A percentile compares a stretch with the other conserved stretches of the same genome.
Evolutionary conservation across 2,329 filamentous ascomycete species (phyloP).

Genomic region (Scolecobasidium constrictum): DNA sequence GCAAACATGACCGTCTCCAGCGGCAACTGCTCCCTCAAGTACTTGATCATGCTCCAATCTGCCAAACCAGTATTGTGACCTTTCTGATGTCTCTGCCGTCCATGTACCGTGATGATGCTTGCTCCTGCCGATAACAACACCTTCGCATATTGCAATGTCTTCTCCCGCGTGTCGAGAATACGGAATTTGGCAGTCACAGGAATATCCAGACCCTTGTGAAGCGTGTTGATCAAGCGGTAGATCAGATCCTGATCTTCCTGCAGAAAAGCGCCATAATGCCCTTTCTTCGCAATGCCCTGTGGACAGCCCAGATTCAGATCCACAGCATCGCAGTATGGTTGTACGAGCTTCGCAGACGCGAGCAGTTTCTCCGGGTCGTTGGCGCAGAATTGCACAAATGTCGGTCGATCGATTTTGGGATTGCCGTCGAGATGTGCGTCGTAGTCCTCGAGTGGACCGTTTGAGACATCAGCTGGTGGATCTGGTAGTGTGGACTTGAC

Average conservation of each 20-base stretch:
- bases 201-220: constrained; percentile 66
- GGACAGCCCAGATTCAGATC: constrained; percentile 94
- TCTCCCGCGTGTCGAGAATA: constrained; percentile 75
- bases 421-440: constrained; percentile 71
- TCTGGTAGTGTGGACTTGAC: constrained; percentile 27
- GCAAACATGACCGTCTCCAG: constrained; percentile 88
- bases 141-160: constrained; percentile 77
- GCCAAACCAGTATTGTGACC: constrained; percentile 89
- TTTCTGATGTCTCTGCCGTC: constrained; percentile 81
- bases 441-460: constrained; percentile 18
- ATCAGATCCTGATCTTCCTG: constrained; percentile 88
- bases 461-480: constrained; percentile 23
- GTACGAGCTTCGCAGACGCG: constrained; percentile 64
- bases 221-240: constrained; percentile 67
- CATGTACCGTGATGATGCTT: constrained; percentile 89
- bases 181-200: constrained; percentile 94
- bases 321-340: constrained; percentile 86
- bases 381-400: constrained; percentile 95
- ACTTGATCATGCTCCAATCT: constrained; percentile 79
- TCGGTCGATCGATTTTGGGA: constrained; percentile 68
- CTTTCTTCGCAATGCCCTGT: constrained; percentile 84
- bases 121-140: constrained; percentile 82
- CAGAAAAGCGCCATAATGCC: constrained; percentile 86
- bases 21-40: constrained; percentile 72
- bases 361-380: constrained; percentile 76